Percentiles rank a stretch among this genome's conserved stretches.
These are phyloP conservation scores for Vigna nakashimae DNA, from an alignment of 306 rosid genomes.

Conservation along the genomic window DNA sequence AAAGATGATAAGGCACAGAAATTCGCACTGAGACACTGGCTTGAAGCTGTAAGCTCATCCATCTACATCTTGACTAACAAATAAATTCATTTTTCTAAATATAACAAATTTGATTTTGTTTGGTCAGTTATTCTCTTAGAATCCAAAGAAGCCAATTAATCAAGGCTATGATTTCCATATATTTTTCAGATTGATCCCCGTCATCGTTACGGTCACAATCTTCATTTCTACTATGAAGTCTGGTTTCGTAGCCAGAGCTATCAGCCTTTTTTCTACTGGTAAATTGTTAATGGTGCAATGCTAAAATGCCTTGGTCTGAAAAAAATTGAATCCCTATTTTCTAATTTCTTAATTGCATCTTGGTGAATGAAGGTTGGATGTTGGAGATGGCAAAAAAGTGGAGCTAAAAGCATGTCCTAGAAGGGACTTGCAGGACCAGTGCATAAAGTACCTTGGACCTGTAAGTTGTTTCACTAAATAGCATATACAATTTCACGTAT, in stretches of 20 bases:
- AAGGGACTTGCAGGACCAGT: conserved; percentile 55
- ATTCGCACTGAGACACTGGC: conserved; percentile 86
- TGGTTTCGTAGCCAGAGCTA: conserved; percentile 73
- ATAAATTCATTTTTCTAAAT: neutral
- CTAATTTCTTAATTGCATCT: conserved; percentile 28
- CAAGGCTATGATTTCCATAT: conserved; percentile 6
- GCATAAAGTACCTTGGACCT: conserved; percentile 83
- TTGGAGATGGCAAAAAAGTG: conserved; percentile 81
- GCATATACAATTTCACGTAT: neutral
- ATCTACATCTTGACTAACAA: conserved; percentile 15
- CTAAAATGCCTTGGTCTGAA: neutral
- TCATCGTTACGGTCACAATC: conserved; percentile 92
- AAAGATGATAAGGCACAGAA: conserved; percentile 77
- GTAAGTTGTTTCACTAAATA: conserved; percentile 53
- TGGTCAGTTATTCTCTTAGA: conserved; percentile 32
- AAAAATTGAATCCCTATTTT: neutral
- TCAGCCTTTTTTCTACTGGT: conserved; percentile 93
- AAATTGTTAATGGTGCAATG: conserved; percentile 7
- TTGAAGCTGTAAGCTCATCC: conserved; percentile 79
- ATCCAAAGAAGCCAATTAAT: conserved; percentile 20
- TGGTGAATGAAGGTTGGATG: conserved; percentile 75
- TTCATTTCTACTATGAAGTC: conserved; percentile 73
- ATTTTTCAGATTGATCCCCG: conserved; percentile 83
- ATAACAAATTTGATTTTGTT: neutral
- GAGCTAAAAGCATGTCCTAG: conserved; percentile 61